Base-by-base conservation (phyloP, 805 yeast species). In the Sugiyamaella marilandica region DNA sequence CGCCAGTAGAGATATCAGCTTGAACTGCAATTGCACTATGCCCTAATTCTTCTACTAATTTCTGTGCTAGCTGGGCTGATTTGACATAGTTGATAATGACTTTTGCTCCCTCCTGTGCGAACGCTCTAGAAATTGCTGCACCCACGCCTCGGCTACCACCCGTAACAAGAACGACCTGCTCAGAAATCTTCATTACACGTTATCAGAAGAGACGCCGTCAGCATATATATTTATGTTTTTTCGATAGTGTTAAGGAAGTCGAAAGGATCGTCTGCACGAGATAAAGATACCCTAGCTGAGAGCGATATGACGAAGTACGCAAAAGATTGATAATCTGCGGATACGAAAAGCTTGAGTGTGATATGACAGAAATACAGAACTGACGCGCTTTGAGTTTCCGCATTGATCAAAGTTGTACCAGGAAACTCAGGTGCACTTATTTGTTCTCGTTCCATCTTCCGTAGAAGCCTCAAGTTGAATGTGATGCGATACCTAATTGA, bases 61-160 rank as follows among this genome's bases (percentile, higher is more conserved):
- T 31, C 47, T 44, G 18, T 7, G 47, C 47, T 5, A 13, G 13
- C 5, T 14, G 36, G 4, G 3, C 14, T 10, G 18, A 16, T n/a
- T 44, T 44, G 29, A 13, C 19, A 44, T 44, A 44, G 24, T 44
- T 44, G 33, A 44, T 29, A 16, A 44, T 18, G 16, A 44, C 35
- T 44, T 16, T 26, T n/a, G 47, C 33, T 3, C 47, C 47, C 35
- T 44, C 34, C 35, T 11, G n/a, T 31, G 47, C 47, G 24, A 44
- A 44, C 7, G 47, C 14, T 5, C 14, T 16, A n/a, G 47, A 39
- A 44, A 44, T 39, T 14, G 43, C 16, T 3, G 21, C 21, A 14
- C 43, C 43, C 16, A 39, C 24, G 13, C 43, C 43, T 16, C 43
- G 5, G 19, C 43, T 39, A 4, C 24, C 43, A n/a, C 43, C 43